Base-by-base conservation (phyloP, 352 stramenopile species). In the Pythium brachiatum region DNA sequence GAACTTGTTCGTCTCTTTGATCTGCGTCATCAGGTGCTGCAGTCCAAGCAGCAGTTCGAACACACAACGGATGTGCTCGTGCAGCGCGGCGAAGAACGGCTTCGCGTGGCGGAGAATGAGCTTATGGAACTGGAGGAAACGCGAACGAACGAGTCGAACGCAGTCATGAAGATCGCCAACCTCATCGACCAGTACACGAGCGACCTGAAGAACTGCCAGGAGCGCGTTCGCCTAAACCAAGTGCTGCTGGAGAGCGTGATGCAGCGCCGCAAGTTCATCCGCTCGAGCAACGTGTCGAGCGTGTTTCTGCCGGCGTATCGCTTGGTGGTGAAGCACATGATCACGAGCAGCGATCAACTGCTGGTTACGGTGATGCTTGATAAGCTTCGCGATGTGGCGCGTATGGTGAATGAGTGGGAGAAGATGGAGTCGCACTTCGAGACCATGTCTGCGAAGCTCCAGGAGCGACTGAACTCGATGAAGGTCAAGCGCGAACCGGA, bases 361-460 rank as follows among this genome's bases (percentile, higher is more conserved):
- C 64, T 92, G 27, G 56, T 85, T n/a, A 92, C 83, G 0, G 78
- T 92, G 21, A 62, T 92, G 56, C 56, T 89, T 15, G 79, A 92
- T 57, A 90, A 90, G 57, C 69, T 92, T 5, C 76, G 73, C 15
- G 74, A 76, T 20, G 76, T 89, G 12, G 77, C 79, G 8, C 61
- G 68, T 1, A 80, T 74, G 3, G 66, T 92, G 23, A 90, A 90
- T 34, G 81, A 92, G 53, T 92, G 83, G 83, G 69, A 75, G 26
- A 83, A 81, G 57, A 92, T 90, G 79, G 79, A 89, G 57, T 56
- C 32, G 1, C 83, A 92, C 64, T 92, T 86, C 39, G 69, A 82
- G 44, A 78, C 71, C 25, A 89, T 88, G 78, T 84, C 81, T 18
- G 62, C 72, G 6, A 86, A 60, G 39, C 63, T 88, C 48, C 70